Percentiles rank a stretch among this genome's conserved stretches.
Conservation (phyloP, 768 basidiomycete genomes). For the Lactarius psammicola region DNA sequence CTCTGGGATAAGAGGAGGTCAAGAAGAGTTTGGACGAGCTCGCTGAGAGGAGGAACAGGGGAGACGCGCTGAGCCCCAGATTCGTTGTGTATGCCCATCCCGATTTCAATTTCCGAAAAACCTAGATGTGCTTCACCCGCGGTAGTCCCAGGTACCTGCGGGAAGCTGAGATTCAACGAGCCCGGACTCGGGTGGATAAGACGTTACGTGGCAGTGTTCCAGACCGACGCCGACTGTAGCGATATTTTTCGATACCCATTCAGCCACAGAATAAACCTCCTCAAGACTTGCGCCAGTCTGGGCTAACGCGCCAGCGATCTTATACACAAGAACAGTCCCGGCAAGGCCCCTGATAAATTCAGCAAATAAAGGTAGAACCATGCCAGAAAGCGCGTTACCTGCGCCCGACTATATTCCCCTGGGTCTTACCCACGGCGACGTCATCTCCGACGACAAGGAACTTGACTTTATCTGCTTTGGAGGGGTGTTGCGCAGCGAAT, state of each 20-base stretch:
- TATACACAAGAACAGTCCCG: slow-evolving; percentile 82
- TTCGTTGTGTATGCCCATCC: slow-evolving; percentile 92
- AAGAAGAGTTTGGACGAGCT: slow-evolving; percentile 69
- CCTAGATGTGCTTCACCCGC: slow-evolving; percentile 53
- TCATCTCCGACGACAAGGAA: slow-evolving; percentile 89
- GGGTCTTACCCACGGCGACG: slow-evolving; percentile 77
- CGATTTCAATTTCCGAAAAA: slow-evolving; percentile 75
- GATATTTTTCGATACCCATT: slow-evolving; percentile 62
- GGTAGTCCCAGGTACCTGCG: slow-evolving; percentile 76
- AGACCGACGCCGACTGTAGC: slow-evolving; percentile 85
- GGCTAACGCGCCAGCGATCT: slow-evolving; percentile 84
- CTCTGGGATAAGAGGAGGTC: slow-evolving; percentile 66
- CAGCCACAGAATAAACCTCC: slow-evolving; percentile 63
- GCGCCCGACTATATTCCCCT: slow-evolving; percentile 83
- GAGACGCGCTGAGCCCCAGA: slow-evolving; percentile 66
- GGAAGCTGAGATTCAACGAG: slow-evolving; percentile 6
- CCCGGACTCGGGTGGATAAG: not conserved
- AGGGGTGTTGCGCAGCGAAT: slow-evolving; percentile 66
- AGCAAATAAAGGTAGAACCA: not conserved
- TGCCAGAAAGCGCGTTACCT: slow-evolving; percentile 42
- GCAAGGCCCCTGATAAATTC: slow-evolving; percentile 64
- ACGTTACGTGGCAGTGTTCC: slow-evolving; percentile 78
- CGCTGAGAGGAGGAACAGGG: slow-evolving; percentile 66
- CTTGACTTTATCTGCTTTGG: slow-evolving; percentile 62
- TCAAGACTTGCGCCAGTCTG: slow-evolving; percentile 63